Percentiles rank a stretch among this genome's conserved stretches.
These are phyloP conservation scores for Leccinum obscurum DNA, from an alignment of 768 basidiomycete species.

Conservation along the genomic window DNA sequence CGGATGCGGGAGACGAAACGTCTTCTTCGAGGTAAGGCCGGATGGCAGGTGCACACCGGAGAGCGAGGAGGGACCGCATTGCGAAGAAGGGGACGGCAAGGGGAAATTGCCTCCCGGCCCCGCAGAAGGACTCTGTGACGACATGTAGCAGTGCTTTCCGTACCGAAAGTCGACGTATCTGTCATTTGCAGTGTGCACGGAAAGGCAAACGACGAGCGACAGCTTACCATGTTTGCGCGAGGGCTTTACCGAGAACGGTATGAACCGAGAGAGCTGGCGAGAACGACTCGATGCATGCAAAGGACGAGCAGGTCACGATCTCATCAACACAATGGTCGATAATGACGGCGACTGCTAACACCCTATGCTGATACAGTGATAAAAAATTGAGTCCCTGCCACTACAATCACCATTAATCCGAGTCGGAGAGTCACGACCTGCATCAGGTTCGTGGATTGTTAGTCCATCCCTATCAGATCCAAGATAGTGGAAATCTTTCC, in stretches of 20 bases:
- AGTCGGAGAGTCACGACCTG: too few relatives aligned
- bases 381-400: too few relatives aligned
- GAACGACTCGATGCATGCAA: too few relatives aligned
- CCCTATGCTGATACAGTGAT: too few relatives aligned
- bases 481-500: too few relatives aligned
- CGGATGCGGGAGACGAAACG: constrained; percentile 39
- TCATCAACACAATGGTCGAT: too few relatives aligned
- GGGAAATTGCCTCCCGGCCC: constrained; percentile 52
- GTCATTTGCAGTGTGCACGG: background rate
- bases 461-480: too few relatives aligned
- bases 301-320: too few relatives aligned
- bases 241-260: constrained; percentile 13
- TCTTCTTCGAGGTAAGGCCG: constrained; percentile 62
- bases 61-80: constrained; percentile 46
- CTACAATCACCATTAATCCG: too few relatives aligned
- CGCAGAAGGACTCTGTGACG: constrained; percentile 39
- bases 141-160: constrained; percentile 52
- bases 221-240: constrained; percentile 33
- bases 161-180: constrained; percentile 40
- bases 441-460: too few relatives aligned
- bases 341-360: too few relatives aligned
- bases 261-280: background rate
- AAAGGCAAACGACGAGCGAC: background rate
- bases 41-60: constrained; percentile 59
- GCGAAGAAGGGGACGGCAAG: constrained; percentile 34